Conservation (phyloP, 2,329 filamentous ascomycete species). For the Aschersonia sp. region DNA sequence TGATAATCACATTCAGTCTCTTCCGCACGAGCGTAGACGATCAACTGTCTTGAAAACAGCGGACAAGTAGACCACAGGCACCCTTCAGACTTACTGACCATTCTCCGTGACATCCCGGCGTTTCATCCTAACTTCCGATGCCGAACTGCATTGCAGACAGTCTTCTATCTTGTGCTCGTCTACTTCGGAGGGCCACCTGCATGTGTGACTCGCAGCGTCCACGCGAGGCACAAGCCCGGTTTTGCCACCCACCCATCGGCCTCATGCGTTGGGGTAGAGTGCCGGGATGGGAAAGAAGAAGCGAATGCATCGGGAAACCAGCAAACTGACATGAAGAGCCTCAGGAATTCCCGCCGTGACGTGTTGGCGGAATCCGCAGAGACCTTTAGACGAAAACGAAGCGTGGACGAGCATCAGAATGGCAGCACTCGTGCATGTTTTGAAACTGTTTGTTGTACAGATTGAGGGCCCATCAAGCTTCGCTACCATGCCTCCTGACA, state of each 20-base stretch:
- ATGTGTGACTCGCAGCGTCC: neutral
- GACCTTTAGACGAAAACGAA: conserved; percentile 1
- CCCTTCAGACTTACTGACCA: neutral
- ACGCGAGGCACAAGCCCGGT: neutral
- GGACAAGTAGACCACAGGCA: neutral
- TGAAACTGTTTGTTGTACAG: conserved; percentile 4
- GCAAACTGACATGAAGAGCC: neutral
- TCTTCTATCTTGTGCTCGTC: neutral
- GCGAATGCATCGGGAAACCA: conserved; percentile 21
- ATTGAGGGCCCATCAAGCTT: neutral
- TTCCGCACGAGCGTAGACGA: too few relatives aligned
- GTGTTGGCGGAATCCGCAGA: neutral
- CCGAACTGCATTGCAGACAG: neutral
- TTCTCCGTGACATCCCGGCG: neutral
- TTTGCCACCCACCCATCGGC: neutral
- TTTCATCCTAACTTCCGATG: neutral
- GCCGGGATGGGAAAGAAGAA: conserved; percentile 19
- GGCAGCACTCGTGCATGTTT: conserved; percentile 1
- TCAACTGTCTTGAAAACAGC: neutral
- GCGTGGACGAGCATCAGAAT: neutral
- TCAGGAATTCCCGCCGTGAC: neutral
- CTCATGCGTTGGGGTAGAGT: neutral
- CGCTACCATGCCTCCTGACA: neutral
- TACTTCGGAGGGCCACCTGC: neutral
- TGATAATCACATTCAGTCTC: too few relatives aligned